phyloP scores from a whole-genome alignment of 768 basidiomycete species.

The Tylopilus subfusipes region DNA sequence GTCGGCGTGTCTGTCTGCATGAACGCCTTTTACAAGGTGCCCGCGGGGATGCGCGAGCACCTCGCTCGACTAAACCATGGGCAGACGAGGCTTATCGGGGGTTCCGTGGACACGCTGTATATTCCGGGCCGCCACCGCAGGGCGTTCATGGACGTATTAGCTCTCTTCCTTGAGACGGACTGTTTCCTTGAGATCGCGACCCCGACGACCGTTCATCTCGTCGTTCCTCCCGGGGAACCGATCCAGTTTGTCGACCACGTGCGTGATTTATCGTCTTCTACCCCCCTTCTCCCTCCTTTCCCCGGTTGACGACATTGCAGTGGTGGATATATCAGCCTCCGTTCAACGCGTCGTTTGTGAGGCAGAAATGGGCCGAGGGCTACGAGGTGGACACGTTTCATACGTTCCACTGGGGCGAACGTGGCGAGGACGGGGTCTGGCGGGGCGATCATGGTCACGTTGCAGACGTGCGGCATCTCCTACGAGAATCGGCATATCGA shows the following conservation, averaged over 20 bases:
- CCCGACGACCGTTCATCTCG: conserved; percentile 44
- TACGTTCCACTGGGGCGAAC: conserved; percentile 49
- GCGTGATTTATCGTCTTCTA: conserved; percentile 9
- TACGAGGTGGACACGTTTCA: conserved; percentile 52
- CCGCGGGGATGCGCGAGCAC: conserved; percentile 34
- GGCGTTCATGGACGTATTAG: conserved; percentile 40
- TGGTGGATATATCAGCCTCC: conserved; percentile 50
- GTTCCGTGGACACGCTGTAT: conserved; percentile 48
- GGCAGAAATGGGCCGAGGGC: conserved; percentile 43
- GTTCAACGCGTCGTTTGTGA: conserved; percentile 44
- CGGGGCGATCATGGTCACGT: conserved; percentile 33
- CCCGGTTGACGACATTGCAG: conserved; percentile 11
- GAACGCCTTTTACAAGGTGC: conserved; percentile 37
- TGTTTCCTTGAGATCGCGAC: conserved; percentile 50
- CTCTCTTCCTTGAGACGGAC: conserved; percentile 43
- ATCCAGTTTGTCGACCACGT: conserved; percentile 50
- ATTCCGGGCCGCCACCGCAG: conserved; percentile 41
- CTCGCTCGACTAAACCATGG: conserved; percentile 35
- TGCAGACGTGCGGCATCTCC: conserved; percentile 35
- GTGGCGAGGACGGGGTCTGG: conserved; percentile 34
- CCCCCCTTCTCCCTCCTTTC: neutral
- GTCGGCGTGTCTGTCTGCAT: conserved; percentile 45
- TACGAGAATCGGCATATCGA: conserved; percentile 38
- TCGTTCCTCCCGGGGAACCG: conserved; percentile 35
- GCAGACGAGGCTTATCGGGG: conserved; percentile 41